Conservation (phyloP, 441 rosid genomes). For the Aleurites moluccanus region DNA sequence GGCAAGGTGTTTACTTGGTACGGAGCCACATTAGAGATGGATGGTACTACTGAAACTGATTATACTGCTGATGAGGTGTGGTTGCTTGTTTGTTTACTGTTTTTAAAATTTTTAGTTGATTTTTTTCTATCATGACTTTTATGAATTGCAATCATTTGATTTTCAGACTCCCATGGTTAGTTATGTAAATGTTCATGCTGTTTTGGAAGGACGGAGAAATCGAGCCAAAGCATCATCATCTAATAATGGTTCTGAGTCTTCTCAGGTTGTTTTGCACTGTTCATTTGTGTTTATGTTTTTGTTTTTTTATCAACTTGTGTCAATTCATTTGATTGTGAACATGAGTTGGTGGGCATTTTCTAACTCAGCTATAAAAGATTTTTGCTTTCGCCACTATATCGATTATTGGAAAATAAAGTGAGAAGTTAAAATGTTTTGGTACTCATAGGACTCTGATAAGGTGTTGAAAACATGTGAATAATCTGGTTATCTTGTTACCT, state of each 20-base stretch:
- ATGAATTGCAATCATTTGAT: conserved; percentile 17
- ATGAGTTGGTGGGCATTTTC: background rate
- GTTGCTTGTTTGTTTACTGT: conserved; percentile 13
- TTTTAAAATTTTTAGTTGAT: background rate
- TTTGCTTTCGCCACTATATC: background rate
- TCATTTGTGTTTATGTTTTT: background rate
- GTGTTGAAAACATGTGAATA: background rate
- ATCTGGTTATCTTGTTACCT: background rate
- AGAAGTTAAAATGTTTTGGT: background rate
- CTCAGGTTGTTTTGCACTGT: conserved; percentile 41
- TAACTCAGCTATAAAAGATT: background rate
- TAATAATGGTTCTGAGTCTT: conserved; percentile 39
- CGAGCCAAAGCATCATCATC: conserved; percentile 69
- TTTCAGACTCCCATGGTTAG: conserved; percentile 89
- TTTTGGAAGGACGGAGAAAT: conserved; percentile 70
- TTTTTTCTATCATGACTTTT: background rate
- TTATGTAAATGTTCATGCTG: conserved; percentile 83
- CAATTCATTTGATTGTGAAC: background rate
- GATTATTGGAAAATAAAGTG: too few species aligned
- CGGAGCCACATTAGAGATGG: conserved; percentile 92
- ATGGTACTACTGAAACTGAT: conserved; percentile 82
- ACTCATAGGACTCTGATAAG: background rate
- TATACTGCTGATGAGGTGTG: conserved; percentile 89
- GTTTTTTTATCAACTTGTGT: background rate
- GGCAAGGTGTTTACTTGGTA: conserved; percentile 85